Percentiles rank a stretch among this genome's conserved stretches.
These are phyloP conservation scores for Rosa multiflora DNA, from an alignment of 306 rosid genomes.

Conservation along the genomic window DNA sequence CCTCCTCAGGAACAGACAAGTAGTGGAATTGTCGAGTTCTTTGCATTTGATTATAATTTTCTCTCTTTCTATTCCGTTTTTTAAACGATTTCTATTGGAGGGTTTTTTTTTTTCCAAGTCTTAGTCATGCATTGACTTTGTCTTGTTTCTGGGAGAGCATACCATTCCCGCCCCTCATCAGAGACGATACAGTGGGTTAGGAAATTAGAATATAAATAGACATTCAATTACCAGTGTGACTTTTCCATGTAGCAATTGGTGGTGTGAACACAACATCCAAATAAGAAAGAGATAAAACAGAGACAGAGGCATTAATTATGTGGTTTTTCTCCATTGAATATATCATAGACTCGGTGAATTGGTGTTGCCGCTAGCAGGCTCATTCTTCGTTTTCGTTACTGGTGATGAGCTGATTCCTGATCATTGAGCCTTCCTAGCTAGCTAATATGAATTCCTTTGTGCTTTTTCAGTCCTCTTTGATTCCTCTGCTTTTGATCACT, in stretches of 20 bases:
- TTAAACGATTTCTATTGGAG: neutral
- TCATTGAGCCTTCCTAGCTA: neutral
- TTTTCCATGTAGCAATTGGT: neutral
- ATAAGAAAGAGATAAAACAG: neutral
- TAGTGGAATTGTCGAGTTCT: neutral
- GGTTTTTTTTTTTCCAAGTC: neutral
- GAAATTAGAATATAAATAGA: neutral
- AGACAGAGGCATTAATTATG: neutral
- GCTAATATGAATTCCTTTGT: neutral
- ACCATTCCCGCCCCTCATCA: neutral
- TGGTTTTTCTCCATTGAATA: neutral
- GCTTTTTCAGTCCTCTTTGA: neutral
- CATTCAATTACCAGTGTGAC: neutral
- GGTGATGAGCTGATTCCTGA: neutral
- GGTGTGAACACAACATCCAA: no score
- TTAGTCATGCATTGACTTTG: neutral
- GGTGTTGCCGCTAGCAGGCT: neutral
- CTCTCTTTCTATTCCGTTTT: neutral
- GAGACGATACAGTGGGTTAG: neutral
- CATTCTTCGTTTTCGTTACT: neutral
- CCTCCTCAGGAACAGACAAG: neutral
- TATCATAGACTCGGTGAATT: neutral
- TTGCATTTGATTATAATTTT: no score
- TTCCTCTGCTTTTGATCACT: constrained; percentile 9
- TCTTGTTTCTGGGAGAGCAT: neutral